Evolutionary conservation across 2,329 filamentous ascomycete genomes (phyloP), one percentile per base, ranked within the genome.

Genomic region (Colletotrichum karsti): DNA sequence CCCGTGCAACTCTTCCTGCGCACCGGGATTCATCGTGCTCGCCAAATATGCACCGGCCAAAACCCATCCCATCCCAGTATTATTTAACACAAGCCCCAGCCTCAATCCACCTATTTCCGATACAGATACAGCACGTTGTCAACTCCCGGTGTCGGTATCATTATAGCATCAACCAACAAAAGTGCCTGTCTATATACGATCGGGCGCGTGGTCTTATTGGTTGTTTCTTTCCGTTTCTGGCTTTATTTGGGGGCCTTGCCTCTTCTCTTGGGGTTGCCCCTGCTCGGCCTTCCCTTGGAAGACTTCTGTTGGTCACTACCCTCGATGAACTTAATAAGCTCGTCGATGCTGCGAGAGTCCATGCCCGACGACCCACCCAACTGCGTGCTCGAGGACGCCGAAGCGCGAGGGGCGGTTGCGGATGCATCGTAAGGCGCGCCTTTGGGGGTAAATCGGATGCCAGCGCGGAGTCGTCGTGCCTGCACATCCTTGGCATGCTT

Each of bases 281-380:
- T 83, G 58, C 82, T 80, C 22, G 84, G 77, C 54, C 85, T 83
- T 78, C 90, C 89, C 81, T 90, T 91, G n/a, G 77, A 73, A 22
- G 81, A 79, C 63, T 80, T 80, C 74, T 85, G 83, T 69, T 84
- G 81, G 60, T 90, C 87, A 15, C 80, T 84, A 46, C 95, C 95
- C 80, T 98, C 96, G 73, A 99, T 98, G 80, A 95, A 98, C 80
- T 92, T 93, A 77, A 99, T 86, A 42, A 99, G 84, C 79, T 99
- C 95, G 74, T 98, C 95, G 70, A 99, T 94, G 81, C 91, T 97
- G 74, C 94, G 88, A 62, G 91, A 89, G 77, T 97, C 93, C 53
- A 94, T 83, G 58, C 79, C 75, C 5, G 78, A 73, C 3, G 77
- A 70, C 69, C 69, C 46, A 70, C 67, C 33, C 70, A 58, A 72